phyloP scores from a whole-genome alignment of 192 early-diverging fungal genomes.

The Phlyctochytrium arcticum region DNA sequence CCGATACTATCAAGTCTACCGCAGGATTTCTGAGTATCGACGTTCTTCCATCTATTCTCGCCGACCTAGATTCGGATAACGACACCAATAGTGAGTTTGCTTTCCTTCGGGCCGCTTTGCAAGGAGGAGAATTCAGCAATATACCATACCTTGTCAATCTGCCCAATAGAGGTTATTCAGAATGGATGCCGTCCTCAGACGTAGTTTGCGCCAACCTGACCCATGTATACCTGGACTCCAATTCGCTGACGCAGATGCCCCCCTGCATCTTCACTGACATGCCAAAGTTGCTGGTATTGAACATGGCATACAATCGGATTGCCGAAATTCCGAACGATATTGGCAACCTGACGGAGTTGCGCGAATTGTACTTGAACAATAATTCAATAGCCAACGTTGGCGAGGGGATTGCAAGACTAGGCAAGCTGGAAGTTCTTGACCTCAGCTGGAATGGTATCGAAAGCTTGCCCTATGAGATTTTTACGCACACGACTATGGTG shows the following conservation, averaged over 20 bases:
- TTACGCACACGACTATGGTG: conserved; percentile 15
- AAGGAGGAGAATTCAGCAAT: neutral
- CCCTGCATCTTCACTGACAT: conserved; percentile 2
- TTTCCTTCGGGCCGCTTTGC: neutral
- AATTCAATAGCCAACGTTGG: conserved; percentile 26
- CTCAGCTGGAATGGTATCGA: conserved; percentile 27
- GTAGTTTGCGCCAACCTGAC: conserved; percentile 8
- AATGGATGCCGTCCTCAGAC: too few relatives aligned
- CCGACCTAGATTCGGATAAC: neutral
- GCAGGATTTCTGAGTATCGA: neutral
- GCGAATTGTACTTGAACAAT: conserved; percentile 31
- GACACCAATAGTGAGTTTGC: neutral
- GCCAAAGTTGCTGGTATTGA: conserved; percentile 28
- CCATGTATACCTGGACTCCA: conserved; percentile 33
- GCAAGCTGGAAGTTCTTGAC: conserved; percentile 38
- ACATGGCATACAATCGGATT: conserved; percentile 36
- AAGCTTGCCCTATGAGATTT: conserved; percentile 11
- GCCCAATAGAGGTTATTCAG: too few relatives aligned
- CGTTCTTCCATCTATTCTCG: neutral
- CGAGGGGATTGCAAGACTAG: conserved; percentile 22
- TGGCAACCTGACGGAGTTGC: conserved; percentile 17
- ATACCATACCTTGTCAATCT: neutral
- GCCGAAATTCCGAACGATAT: conserved; percentile 18
- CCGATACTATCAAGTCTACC: neutral
- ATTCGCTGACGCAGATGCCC: conserved; percentile 22